Evolutionary conservation across 73 alveolate genomes (phyloP), one percentile per base, ranked within the genome.

Genomic region (Paramecium primaurelia): DNA sequence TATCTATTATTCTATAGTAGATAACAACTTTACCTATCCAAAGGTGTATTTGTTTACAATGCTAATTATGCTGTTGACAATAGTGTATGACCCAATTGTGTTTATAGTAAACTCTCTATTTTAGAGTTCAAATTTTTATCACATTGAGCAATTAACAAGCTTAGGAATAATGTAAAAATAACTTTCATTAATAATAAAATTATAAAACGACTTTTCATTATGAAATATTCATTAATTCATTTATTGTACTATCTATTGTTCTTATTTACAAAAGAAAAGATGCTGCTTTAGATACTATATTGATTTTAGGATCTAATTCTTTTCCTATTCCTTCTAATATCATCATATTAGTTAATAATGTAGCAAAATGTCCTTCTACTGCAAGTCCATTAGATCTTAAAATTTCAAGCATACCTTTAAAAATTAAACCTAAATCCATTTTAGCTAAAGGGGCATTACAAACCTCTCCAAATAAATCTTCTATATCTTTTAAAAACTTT

Each of bases 311-410:
- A 26, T 45, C 75, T 9, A 42, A 16, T 45, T 40, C 58, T 44
- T 8, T 44, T 22, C 91, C 91, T 6, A 80, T 80, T 6, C 87
- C 59, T 25, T 80, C 91, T 47, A 80, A 49, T 3, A 80, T 80
- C 91, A 80, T 80, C 91, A 80, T 80, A 26, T 80, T 80, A 8
- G 91, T 80, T 7, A 80, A 47, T 11, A 80, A 26, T 18, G 91
- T 80, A 10, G 91, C 91, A 80, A 80, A 80, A 36, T 80, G 91
- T 2, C 91, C 91, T 22, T 80, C 91, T 38, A 80, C 38, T 11
- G 71, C 75, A 22, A 80, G 58, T 4, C 58, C 47, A 80, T 80
- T 80, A 2, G 47, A 32, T 45, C 75, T 40, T 47, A 80, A 36
- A 44, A 80, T 80, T 20, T 80, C 91, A 9, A 80, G 75, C 91